Conservation (phyloP, 768 basidiomycete species). For the Naematelia encephala region DNA sequence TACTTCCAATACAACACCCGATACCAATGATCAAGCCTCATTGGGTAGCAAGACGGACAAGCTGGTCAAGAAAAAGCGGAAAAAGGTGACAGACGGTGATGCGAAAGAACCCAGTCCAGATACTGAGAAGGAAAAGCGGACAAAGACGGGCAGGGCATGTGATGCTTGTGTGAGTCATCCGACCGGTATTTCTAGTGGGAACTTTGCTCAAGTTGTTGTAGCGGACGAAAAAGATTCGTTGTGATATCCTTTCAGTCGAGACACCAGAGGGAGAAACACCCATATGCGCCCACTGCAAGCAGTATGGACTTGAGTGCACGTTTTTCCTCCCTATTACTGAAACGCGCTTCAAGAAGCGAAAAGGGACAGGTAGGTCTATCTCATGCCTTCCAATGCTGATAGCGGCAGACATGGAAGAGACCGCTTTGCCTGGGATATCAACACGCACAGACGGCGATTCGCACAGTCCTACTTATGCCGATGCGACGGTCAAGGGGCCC, state of each 20-base stretch:
- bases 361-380: slow-evolving; percentile 64
- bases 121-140: slow-evolving; percentile 43
- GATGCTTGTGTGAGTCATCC: slow-evolving; percentile 46
- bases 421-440: slow-evolving; percentile 14
- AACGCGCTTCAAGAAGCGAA: slow-evolving; percentile 97
- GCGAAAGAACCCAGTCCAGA: neutral
- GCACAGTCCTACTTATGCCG: neutral
- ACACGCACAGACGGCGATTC: neutral
- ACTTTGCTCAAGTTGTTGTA: slow-evolving; percentile 9
- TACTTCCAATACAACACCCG: neutral
- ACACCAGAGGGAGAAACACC: slow-evolving; percentile 56
- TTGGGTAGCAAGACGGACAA: neutral
- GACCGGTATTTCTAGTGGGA: neutral
- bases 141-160: slow-evolving; percentile 48
- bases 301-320: slow-evolving; percentile 88
- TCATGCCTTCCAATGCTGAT: neutral
- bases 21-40: neutral
- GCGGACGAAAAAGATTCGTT: slow-evolving; percentile 54
- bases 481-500: neutral
- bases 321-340: slow-evolving; percentile 98
- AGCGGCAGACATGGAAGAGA: slow-evolving; percentile 7
- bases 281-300: slow-evolving; percentile 89
- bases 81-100: slow-evolving; percentile 8
- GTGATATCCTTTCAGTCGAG: slow-evolving; percentile 74
- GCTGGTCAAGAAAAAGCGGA: slow-evolving; percentile 23